phyloP scores from a whole-genome alignment of 257 asterid species.

The Solanum virginianum region DNA sequence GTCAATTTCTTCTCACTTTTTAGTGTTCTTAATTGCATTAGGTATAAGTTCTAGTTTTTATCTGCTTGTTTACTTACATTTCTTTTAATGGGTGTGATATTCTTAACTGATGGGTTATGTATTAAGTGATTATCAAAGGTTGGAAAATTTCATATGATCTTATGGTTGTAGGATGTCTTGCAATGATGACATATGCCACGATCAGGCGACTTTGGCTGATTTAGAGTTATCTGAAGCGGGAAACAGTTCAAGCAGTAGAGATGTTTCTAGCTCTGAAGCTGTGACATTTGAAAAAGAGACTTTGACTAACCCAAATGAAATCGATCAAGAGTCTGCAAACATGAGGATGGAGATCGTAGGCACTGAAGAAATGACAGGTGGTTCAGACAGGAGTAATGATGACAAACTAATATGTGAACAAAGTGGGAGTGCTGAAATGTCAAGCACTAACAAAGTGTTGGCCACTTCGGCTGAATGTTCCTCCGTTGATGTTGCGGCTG shows the following conservation, averaged over 20 bases:
- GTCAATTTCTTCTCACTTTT: not conserved
- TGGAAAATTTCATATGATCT: not conserved
- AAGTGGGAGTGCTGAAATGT: slow-evolving; percentile 6
- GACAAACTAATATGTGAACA: not conserved
- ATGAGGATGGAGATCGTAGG: slow-evolving; percentile 8
- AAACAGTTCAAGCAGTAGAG: slow-evolving; percentile 12
- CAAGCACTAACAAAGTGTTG: slow-evolving; percentile 12
- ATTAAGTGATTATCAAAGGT: not conserved
- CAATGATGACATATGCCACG: slow-evolving; percentile 3
- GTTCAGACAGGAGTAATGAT: slow-evolving; percentile 1
- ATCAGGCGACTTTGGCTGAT: slow-evolving; percentile 15
- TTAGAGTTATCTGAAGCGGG: slow-evolving; percentile 19
- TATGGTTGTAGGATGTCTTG: not conserved
- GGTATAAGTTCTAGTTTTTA: not conserved
- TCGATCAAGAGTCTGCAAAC: slow-evolving; percentile 11
- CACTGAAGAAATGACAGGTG: slow-evolving; percentile 18
- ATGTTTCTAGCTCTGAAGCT: slow-evolving; percentile 6
- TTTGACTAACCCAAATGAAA: slow-evolving; percentile 9
- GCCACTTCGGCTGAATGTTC: slow-evolving; percentile 33
- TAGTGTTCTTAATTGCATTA: not conserved
- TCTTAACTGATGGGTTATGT: not conserved
- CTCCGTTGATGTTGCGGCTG: slow-evolving; percentile 8
- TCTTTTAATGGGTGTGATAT: not conserved
- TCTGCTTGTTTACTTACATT: not conserved
- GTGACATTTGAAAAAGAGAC: slow-evolving; percentile 19